Base-by-base conservation (phyloP, 352 stramenopile genomes). In the Phytopythium mirpurense region DNA sequence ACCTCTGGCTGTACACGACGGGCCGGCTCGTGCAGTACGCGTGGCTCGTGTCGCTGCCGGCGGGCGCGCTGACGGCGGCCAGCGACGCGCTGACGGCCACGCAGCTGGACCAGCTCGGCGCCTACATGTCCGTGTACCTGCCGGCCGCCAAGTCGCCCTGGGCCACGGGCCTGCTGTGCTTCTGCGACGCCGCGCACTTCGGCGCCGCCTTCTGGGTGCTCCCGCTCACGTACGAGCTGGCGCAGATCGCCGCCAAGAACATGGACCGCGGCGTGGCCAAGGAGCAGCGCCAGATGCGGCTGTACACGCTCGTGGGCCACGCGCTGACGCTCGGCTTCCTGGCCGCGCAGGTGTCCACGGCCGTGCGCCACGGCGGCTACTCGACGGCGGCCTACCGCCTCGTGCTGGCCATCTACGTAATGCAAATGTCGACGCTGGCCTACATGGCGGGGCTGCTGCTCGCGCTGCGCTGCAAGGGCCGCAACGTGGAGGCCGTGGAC, bases 251-350 rank as follows among this genome's bases (percentile, higher is more conserved):
- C 26, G 47, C 53, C 37, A 73, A 64, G 31, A 66, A 64, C 1
- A 82, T 83, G 73, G 73, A 83, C 40, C 62, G 73, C 18, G 73
- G 73, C 9, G 55, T 59, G 11, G 45, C 40, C 10, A 69, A 67
- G 49, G 72, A 83, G 49, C 58, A 55, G 19, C 35, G 21, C 18
- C 51, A 54, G 29, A 78, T 78, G 31, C 34, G 43, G 10, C 19
- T 60, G 3, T 81, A 79, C 51, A 46, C 47, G 5, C 0, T 51
- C 14, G 42, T 19, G 6, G 56, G 61, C 6, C 65, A 72, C 37
- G 10, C 31, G 1, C 45, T 59, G 11, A 37, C 71, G 11, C 35
- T 36, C 14, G 26, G 45, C 12, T 77, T 72, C 45, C 18, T 62
- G 0, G 29, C 52, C 5, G n/a, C 47, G 6, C 55, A 67, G 43